Evolutionary conservation across 1,284 basidiomycete species (phyloP), one percentile per base, ranked within the genome.

Genomic region (Heterobasidion annosum): DNA sequence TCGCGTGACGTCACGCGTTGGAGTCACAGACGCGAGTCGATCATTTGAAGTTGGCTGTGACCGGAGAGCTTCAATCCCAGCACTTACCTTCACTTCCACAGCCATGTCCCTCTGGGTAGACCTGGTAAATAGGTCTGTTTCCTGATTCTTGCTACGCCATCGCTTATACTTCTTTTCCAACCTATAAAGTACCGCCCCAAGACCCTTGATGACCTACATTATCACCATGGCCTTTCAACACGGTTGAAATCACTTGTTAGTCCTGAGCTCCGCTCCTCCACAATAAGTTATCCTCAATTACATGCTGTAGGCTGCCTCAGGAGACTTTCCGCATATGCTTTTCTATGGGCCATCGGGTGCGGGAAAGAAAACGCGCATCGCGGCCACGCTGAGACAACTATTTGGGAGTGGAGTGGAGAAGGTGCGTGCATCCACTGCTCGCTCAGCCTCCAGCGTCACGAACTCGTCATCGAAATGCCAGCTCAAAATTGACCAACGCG

Each of bases 301-400:
- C 35, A 18, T 42, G 43, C 8, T 19, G 5, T 50, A 91, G 89
- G 85, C 92, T 1, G 79, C 85, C 0, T 90, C 91, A 0, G 91
- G 91, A 1, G 97, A 99, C 74, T 98, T 99, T 65, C 96, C 96
- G 6, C 96, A 99, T 67, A 88, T 97, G 74, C 81, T 99, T 10
- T 98, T 99, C 73, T 99, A 98, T 66, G 97, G 96, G 0, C 97
- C 96, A 1, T 92, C 91, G 4, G 96, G 96, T 16, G 93, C 96
- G 8, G 96, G 96, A 16, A 99, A 99, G 76, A 99, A 99, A 80
- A 99, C 97, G 40, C 80, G 97, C 50, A 95, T 99, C 64, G 88
- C 86, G 62, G 91, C 88, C 61, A 93, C 91, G 6, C 68, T 99
- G 52, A 77, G 89, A 60, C 88, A 98, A 65, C 72, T 99, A 46